These are phyloP conservation scores for Ceratocystis albifundus DNA, from an alignment of 2,329 filamentous ascomycete genomes.

Conservation along the genomic window DNA sequence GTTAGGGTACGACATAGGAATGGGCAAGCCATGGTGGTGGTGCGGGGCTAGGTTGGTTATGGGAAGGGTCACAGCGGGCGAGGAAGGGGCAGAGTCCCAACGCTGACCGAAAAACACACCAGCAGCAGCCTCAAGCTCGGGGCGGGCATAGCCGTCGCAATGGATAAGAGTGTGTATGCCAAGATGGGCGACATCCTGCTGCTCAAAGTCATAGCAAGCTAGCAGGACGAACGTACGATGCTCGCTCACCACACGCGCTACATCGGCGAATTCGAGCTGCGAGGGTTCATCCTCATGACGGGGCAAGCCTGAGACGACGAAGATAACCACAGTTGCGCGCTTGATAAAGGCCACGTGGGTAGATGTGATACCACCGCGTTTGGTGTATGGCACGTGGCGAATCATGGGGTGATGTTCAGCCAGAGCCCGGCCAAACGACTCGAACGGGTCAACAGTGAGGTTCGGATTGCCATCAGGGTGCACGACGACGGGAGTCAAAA, in stretches of 20 bases:
- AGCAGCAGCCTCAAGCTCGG: slow-evolving; percentile 41
- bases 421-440: slow-evolving; percentile 54
- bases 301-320: slow-evolving; percentile 44
- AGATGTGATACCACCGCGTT: slow-evolving; percentile 50
- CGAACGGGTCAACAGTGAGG: slow-evolving; percentile 54
- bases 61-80: slow-evolving; percentile 9
- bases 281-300: slow-evolving; percentile 38
- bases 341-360: slow-evolving; percentile 53
- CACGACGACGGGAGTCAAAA: slow-evolving; percentile 47
- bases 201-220: slow-evolving; percentile 38
- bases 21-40: slow-evolving; percentile 15
- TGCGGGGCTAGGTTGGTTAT: slow-evolving; percentile 11
- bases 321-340: slow-evolving; percentile 47
- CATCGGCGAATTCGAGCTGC: slow-evolving; percentile 42
- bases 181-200: slow-evolving; percentile 32
- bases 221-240: slow-evolving; percentile 42
- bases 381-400: slow-evolving; percentile 61
- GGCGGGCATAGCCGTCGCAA: slow-evolving; percentile 37
- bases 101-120: slow-evolving; percentile 40
- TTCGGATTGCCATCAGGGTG: slow-evolving; percentile 35
- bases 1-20: slow-evolving; percentile 4
- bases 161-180: slow-evolving; percentile 44
- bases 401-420: slow-evolving; percentile 48
- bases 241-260: slow-evolving; percentile 34
- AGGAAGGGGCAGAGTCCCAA: slow-evolving; percentile 20